Conservation (phyloP, 352 stramenopile genomes). For the Globisporangium abappressorium region DNA sequence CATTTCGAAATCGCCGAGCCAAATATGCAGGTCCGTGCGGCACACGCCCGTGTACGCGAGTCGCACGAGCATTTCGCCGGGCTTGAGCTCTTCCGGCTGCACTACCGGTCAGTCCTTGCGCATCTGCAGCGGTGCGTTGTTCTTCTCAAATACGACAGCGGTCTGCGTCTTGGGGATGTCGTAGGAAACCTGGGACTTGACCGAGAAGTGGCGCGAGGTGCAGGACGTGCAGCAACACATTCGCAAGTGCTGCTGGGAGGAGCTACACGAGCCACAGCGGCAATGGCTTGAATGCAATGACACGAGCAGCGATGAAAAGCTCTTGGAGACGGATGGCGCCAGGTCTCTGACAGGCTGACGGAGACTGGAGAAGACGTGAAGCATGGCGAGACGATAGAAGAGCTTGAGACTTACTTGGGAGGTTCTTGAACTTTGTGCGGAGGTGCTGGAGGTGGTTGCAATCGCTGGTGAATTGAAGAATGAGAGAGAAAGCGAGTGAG, state of each 20-base stretch:
- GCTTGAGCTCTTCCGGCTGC: conserved; percentile 39
- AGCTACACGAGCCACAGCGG: conserved; percentile 21
- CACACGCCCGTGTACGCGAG: conserved; percentile 52
- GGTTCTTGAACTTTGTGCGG: no score
- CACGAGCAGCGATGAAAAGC: conserved; percentile 11
- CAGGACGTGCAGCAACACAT: conserved; percentile 13
- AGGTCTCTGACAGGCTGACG: conserved; percentile 19
- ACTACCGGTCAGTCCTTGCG: conserved; percentile 44
- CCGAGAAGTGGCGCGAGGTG: conserved; percentile 27
- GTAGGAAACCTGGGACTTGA: conserved; percentile 39
- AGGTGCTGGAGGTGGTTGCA: no score
- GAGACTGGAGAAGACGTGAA: conserved; percentile 25
- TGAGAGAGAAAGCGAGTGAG: no score
- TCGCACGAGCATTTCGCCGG: conserved; percentile 46
- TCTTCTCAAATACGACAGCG: conserved; percentile 46
- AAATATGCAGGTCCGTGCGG: conserved; percentile 27
- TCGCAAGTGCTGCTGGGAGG: conserved; percentile 23
- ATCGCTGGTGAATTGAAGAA: no score
- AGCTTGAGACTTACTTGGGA: no score
- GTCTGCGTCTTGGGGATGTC: conserved; percentile 50
- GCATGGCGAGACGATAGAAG: conserved; percentile 9
- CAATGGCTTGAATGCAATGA: conserved; percentile 21
- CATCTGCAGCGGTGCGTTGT: conserved; percentile 44
- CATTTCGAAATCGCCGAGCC: no score
- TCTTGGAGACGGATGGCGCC: conserved; percentile 15